These are phyloP conservation scores for Solanum hybrid DNA, from an alignment of 305 asterid species.

Conservation along the genomic window DNA sequence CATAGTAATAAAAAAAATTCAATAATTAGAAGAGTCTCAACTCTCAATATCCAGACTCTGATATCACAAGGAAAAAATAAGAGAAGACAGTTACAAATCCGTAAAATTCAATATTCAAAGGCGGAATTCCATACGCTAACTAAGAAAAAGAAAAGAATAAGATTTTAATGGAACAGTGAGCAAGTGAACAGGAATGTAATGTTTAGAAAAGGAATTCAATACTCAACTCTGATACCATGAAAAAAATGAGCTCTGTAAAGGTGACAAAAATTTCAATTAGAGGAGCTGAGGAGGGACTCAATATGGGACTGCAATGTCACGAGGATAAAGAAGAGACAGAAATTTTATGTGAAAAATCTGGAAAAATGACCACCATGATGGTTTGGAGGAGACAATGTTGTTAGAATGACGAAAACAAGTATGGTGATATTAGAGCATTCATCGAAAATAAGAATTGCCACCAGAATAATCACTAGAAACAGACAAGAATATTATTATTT, in stretches of 20 bases:
- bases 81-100: background rate
- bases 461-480: background rate
- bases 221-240: background rate
- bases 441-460: background rate
- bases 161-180: background rate
- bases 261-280: background rate
- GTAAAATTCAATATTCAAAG: background rate
- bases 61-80: background rate
- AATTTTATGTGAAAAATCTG: background rate
- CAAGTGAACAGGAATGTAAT: background rate
- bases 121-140: background rate
- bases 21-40: background rate
- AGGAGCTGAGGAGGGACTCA: background rate
- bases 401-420: background rate
- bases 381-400: background rate
- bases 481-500: background rate
- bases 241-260: background rate
- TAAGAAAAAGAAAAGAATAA: background rate
- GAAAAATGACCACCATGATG: background rate
- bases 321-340: background rate
- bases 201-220: background rate
- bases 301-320: background rate
- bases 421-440: background rate
- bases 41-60: background rate
- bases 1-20: background rate